Evolutionary conservation across 768 basidiomycete species (phyloP), one percentile per base, ranked within the genome.

Genomic region (Kondoa malvinella): DNA sequence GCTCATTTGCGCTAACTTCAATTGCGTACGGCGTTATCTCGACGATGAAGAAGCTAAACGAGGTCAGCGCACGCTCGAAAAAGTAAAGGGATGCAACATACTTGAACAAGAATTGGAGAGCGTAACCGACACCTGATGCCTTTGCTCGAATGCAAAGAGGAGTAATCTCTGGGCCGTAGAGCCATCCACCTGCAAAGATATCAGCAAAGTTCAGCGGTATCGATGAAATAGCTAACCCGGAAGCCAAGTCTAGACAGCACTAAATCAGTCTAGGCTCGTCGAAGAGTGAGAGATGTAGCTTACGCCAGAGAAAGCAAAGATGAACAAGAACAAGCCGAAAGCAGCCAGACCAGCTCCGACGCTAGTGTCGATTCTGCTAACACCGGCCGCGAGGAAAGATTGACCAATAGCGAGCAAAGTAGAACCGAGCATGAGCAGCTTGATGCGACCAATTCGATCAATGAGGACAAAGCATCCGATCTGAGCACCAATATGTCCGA

Each of bases 11-110:
- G 12, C 8, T 8, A 8, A 27, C 30, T 14, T 21, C 29, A 66
- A 74, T 73, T 1, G 68, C 74, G 16, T 68, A 31, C 0, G 74
- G 74, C 1, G 73, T 73, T 1, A 72, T 69, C 69, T 68, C 68
- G 21, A 74, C 71, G 17, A 73, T 59, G 0, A 66, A 30, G 69
- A 73, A 73, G 57, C 70, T 69, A 1, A n/a, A 67, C 33, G 61
- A 34, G 65, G 30, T 34, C 21, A 21, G 21, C 64, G 33, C 66
- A 29, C 34, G 25, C 12, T 12, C 59, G 16, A 61, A 68, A 31
- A 64, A 27, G 2, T 27, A 32, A 27, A 57, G 17, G 16, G 17
- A 56, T 8, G 16, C 1, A 4, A 21, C 34, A 12, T 50, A 71
- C 33, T 70, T 68, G 33, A 66, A 62, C 14, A 68, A 25, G 60